Base-by-base conservation (phyloP, 2,329 filamentous ascomycete genomes). In the Ophiostoma triangulosporum region DNA sequence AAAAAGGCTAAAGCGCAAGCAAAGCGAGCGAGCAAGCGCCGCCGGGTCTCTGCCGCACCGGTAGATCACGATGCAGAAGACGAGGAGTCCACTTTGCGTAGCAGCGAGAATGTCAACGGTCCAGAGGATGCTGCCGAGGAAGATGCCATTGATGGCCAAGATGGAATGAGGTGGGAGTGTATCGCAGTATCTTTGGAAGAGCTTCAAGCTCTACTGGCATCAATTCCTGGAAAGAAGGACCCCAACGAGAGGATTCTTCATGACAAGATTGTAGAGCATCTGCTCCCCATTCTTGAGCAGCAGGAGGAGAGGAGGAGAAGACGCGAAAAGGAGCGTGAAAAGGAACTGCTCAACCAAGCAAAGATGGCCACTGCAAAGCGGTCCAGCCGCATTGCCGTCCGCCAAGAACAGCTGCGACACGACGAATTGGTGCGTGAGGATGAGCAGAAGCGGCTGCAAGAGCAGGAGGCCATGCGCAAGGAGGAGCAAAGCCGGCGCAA, bases 301-400 rank as follows among this genome's bases (percentile, higher is more conserved):
- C 81, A 86, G 59, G 81, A 84, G 60, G 78, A 90, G 61, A 78
- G 82, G 29, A 81, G 83, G 57, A 90, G 91, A 66, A 70, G 80
- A 69, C 76, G 88, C 72, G 73, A 84, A 50, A 62, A 72, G 3
- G 77, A 81, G 57, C 74, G 84, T 61, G 80, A 94, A 64, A 87
- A 83, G 57, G 91, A 97, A 62, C 68, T 95, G 22, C 73, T 88
- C 51, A 88, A 82, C 60, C 68, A 95, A 59, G 84, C 91, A 61
- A 91, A 93, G 65, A 77, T 97, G 69, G 88, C 88, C n/a, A 87
- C 84, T 54, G 91, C 93, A 4, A 98, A 98, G 70, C 77, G 93
- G 58, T 98, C 93, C 1, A 95, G 88, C 62, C 81, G 93, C 58
- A 80, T 98, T 60, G 90, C 91, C 17, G 78, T 78, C 59, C 94